Base-by-base conservation (phyloP, 2,329 filamentous ascomycete species). In the Aspergillus fumigatus region DNA sequence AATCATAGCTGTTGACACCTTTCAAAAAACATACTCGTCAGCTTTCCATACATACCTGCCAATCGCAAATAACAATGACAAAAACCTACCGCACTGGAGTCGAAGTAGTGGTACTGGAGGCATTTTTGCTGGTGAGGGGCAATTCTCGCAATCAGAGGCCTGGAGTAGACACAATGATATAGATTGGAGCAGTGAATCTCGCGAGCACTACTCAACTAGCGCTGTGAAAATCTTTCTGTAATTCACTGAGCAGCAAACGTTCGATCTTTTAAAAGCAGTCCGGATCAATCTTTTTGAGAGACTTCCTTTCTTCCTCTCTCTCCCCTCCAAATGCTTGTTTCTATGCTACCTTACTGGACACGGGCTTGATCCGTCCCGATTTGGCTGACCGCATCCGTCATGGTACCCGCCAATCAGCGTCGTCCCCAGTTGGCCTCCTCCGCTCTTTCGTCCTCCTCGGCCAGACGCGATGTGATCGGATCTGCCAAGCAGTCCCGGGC, bases 1-100 rank as follows among this genome's bases (percentile, higher is more conserved):
- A 99, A 79, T 97, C 94, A 73, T 99, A 99, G 75, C 92, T 97
- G 77, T 97, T 97, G 70, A 96, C 91, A 70, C 93, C 94, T 88
- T 49, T 26, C 38, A 14, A 53, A 40, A 60, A n/a, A 58, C 59
- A 41, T 56, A 38, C 38, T 17, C 17, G 19, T 55, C 23, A 57
- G 53, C 14, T 19, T 5, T 26, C 23, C 11, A 19, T 38, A 1
- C 4, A 51, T 38, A 51, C 38, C 48, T 4, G 9, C 14, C 23
- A 17, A 35, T 17, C n/a, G 17, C 21, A 32, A n/a, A 55, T n/a
- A 26, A 23, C 25, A 27, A 54, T 59, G 43, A 54, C 23, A 10
- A 21, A 45, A 25, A 65, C 74, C 65, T 74, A 87, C 84, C 84
- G 65, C 77, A 80, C 67, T 80, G 77, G 53, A 97, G 85, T 65